Conservation (phyloP, 1,284 basidiomycete genomes). For the Pyrrhoderma lamaoense region DNA sequence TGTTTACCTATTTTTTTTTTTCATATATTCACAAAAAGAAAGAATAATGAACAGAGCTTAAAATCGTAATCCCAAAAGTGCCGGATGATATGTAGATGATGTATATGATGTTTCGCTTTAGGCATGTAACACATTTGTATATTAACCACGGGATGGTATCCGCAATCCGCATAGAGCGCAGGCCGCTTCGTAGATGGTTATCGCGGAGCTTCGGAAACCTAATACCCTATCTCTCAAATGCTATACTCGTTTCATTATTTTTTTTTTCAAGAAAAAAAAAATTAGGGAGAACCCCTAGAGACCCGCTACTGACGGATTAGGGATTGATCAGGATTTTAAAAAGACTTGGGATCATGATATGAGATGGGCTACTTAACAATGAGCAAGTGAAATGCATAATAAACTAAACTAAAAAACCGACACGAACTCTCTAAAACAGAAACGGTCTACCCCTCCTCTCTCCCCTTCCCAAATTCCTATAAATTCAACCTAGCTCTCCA, state of each 20-base stretch:
- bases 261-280: no score
- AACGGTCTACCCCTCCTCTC: neutral
- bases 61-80: no score
- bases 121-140: conserved; percentile 5
- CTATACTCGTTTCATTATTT: no score
- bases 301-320: neutral
- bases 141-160: neutral
- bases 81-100: conserved; percentile 5
- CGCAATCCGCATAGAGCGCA: neutral
- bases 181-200: conserved; percentile 16
- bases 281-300: no score
- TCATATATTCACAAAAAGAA: no score
- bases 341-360: conserved; percentile 10
- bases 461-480: neutral
- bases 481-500: neutral
- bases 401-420: neutral
- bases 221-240: conserved; percentile 17
- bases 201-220: conserved; percentile 18
- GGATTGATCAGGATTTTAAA: conserved; percentile 4
- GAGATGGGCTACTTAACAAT: no score
- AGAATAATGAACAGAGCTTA: no score
- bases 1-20: no score
- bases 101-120: conserved; percentile 12
- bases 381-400: no score
- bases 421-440: neutral